Conservation (phyloP, 805 yeast genomes). For the Barnettozyma botsteinii region DNA sequence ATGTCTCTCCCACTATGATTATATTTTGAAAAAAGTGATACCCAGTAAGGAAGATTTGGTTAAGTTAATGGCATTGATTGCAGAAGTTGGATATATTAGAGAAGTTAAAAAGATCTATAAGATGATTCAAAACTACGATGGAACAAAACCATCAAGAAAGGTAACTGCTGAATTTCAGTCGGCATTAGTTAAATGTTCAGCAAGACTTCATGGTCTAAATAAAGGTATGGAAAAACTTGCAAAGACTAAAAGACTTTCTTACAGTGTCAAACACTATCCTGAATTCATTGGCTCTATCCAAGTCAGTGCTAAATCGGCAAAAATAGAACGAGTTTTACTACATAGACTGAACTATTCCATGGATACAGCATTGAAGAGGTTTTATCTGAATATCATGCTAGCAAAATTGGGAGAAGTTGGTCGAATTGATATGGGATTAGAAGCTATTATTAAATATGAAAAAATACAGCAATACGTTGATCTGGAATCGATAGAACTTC, state of each 20-base stretch:
- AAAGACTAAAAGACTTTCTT: not conserved
- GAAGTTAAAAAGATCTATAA: slow-evolving; percentile 13
- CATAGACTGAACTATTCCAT: slow-evolving; percentile 1
- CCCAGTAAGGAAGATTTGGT: slow-evolving; percentile 16
- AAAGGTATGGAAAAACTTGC: slow-evolving; percentile 9
- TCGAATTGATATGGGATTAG: slow-evolving; percentile 4
- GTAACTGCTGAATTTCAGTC: slow-evolving; percentile 6
- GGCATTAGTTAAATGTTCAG: slow-evolving; percentile 10
- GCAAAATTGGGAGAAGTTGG: slow-evolving; percentile 10
- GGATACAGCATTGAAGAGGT: slow-evolving; percentile 9
- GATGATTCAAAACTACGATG: slow-evolving; percentile 1
- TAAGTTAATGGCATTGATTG: slow-evolving; percentile 11
- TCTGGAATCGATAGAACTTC: slow-evolving; percentile 9
- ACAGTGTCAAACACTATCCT: slow-evolving; percentile 15
- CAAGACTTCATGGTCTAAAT: slow-evolving; percentile 8
- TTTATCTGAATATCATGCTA: slow-evolving; percentile 13
- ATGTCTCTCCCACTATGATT: slow-evolving; percentile 5
- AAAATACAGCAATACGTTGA: slow-evolving; percentile 1
- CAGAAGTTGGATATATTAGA: slow-evolving; percentile 1
- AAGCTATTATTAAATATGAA: slow-evolving; percentile 3
- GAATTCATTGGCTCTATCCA: slow-evolving; percentile 7
- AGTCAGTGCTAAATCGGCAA: slow-evolving; percentile 8
- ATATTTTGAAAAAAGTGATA: slow-evolving; percentile 8
- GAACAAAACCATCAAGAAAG: slow-evolving; percentile 2
- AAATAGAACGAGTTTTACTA: slow-evolving; percentile 2